Evolutionary conservation across 768 basidiomycete genomes (phyloP), one percentile per base, ranked within the genome.

Genomic region (Imleria badia): DNA sequence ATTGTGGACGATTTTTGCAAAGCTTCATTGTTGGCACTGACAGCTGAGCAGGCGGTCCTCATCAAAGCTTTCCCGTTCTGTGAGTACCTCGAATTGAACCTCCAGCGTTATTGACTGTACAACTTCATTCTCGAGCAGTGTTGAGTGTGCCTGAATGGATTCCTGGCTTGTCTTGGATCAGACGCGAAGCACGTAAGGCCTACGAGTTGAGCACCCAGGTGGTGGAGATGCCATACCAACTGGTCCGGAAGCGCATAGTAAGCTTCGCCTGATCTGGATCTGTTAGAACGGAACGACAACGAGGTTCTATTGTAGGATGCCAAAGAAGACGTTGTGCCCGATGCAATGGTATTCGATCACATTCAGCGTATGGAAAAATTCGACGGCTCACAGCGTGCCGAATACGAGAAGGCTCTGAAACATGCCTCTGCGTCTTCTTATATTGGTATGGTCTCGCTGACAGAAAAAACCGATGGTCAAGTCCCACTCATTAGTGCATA

Each of bases 131-230:
- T 34, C 15, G 2, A 11, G 13, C 7, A 49, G 70, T 48, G 19
- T 3, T 48, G 19, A 19, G n/a, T 13, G 26, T 42, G 2, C 48
- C 39, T 15, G 30, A 63, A n/a, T 78, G 76, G 75, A 56, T 75
- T 45, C 76, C 78, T 9, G 73, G 75, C 3, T 73, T 74, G 6
- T 54, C 48, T 0, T 2, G 53, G 9, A 68, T 76, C 58, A 73
- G 74, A 60, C 63, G 62, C 33, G 62, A 67, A 19, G 76, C 74
- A 15, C 50, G 7, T 23, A 29, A 22, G 1, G 61, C 54, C 1
- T 26, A 15, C 11, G 20, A 19, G 0, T n/a, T 41, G 15, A 17
- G 48, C 20, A 50, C 4, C 19, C 12, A 41, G 31, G 14, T 33
- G 15, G 9, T 41, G 11, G 48, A 50, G 20, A 41, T 8, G 10